phyloP scores from a whole-genome alignment of 768 basidiomycete species.

The Russula earlei region DNA sequence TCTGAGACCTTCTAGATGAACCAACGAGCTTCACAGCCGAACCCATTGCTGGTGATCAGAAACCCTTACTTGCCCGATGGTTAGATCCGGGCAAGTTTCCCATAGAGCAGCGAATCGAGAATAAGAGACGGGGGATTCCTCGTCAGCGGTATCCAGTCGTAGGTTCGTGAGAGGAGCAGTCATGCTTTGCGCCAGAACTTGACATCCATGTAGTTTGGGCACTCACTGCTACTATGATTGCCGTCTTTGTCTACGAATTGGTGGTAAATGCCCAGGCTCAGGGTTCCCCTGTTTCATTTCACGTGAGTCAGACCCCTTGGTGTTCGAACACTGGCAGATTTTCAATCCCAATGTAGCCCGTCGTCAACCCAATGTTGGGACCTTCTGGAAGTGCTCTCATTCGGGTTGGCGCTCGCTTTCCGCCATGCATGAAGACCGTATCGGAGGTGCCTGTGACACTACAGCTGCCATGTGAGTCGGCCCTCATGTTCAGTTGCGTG shows the following conservation, averaged over 20 bases:
- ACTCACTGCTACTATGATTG: conserved; percentile 57
- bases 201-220: conserved; percentile 43
- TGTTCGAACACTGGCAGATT: neutral
- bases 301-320: conserved; percentile 37
- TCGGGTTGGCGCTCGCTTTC: conserved; percentile 83
- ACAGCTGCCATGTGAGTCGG: conserved; percentile 43
- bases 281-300: conserved; percentile 78
- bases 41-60: neutral
- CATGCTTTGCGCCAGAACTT: neutral
- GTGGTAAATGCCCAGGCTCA: conserved; percentile 65
- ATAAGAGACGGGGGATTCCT: conserved; percentile 79
- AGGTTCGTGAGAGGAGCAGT: conserved; percentile 36
- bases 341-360: conserved; percentile 39
- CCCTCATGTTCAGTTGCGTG: conserved; percentile 20
- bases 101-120: conserved; percentile 72
- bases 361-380: conserved; percentile 85
- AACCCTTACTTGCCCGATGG: conserved; percentile 6
- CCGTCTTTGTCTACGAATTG: conserved; percentile 77
- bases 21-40: neutral
- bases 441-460: conserved; percentile 44
- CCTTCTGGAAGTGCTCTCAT: conserved; percentile 80
- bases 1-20: neutral
- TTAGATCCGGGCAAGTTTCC: conserved; percentile 34
- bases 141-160: conserved; percentile 72
- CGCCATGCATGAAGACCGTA: conserved; percentile 83